Evolutionary conservation across 2,329 filamentous ascomycete genomes (phyloP).

Genomic region (Lasiodiplodia sp.): DNA sequence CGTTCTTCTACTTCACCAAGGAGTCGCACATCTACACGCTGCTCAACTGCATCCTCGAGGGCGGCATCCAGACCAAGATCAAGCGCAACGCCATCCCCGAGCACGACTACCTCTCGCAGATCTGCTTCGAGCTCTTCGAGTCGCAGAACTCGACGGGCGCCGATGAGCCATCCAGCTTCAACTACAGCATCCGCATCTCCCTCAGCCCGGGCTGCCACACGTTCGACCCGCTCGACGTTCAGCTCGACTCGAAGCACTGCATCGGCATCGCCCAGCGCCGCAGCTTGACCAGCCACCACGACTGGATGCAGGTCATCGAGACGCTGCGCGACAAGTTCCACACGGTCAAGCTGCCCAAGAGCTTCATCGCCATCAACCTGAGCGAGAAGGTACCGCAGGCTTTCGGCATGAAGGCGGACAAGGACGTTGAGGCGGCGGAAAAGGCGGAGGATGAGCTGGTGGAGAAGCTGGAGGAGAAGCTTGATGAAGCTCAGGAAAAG

Average conservation of each 20-base stretch:
- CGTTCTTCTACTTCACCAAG: slow-evolving; percentile 99
- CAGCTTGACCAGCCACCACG: slow-evolving; percentile 86
- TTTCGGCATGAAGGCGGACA: slow-evolving; percentile 40
- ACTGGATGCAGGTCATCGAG: slow-evolving; percentile 98
- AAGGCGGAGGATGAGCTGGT: background rate
- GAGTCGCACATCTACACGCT: slow-evolving; percentile 99
- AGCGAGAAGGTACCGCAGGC: slow-evolving; percentile 56
- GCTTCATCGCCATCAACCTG: slow-evolving; percentile 59
- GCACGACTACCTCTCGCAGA: slow-evolving; percentile 95
- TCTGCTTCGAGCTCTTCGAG: slow-evolving; percentile 98
- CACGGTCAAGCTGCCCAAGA: slow-evolving; percentile 67
- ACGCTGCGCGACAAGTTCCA: slow-evolving; percentile 94
- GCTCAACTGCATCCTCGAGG: slow-evolving; percentile 96
- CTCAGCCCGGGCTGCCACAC: slow-evolving; percentile 96
- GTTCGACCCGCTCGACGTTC: slow-evolving; percentile 93
- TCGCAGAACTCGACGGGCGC: slow-evolving; percentile 73
- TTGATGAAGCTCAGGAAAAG: background rate
- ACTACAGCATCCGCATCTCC: slow-evolving; percentile 95
- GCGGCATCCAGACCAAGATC: slow-evolving; percentile 96
- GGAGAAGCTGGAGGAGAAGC: background rate
- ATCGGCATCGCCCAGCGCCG: slow-evolving; percentile 93
- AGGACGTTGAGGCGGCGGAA: background rate
- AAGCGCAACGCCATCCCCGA: slow-evolving; percentile 94
- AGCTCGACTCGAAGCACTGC: slow-evolving; percentile 94
- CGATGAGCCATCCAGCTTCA: slow-evolving; percentile 75